These are phyloP conservation scores for Blepharisma japonicum DNA, from an alignment of 73 alveolate genomes.

Conservation along the genomic window DNA sequence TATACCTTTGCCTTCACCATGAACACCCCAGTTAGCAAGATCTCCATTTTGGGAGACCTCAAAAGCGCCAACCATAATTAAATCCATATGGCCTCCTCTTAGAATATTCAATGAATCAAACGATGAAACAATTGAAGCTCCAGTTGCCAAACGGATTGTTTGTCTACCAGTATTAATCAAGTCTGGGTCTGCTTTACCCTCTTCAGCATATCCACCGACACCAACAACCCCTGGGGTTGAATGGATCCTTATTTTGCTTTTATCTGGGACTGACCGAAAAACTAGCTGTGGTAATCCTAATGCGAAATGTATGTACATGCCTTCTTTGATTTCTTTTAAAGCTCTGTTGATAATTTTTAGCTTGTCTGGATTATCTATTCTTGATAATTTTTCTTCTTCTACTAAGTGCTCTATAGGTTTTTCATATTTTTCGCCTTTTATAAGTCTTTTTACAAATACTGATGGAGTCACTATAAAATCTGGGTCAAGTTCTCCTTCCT, in stretches of 20 bases:
- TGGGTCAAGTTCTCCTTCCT: conserved; percentile 68
- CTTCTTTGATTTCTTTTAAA: conserved; percentile 69
- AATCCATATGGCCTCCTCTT: conserved; percentile 74
- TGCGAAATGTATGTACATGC: conserved; percentile 81
- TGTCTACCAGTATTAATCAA: conserved; percentile 88
- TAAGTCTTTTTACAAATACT: conserved; percentile 76
- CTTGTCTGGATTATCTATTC: conserved; percentile 13
- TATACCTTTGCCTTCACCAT: conserved; percentile 90
- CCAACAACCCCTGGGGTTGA: conserved; percentile 89
- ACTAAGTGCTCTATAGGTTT: not conserved
- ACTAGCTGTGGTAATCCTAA: conserved; percentile 84
- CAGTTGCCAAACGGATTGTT: conserved; percentile 71
- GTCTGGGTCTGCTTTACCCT: conserved; percentile 81
- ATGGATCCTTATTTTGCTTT: conserved; percentile 45
- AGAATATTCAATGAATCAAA: conserved; percentile 84
- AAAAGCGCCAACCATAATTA: conserved; percentile 65
- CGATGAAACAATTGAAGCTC: conserved; percentile 76
- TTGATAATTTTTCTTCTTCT: not conserved
- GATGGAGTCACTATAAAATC: conserved; percentile 83
- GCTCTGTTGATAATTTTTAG: conserved; percentile 75
- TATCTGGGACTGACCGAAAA: conserved; percentile 51
- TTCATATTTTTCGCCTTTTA: conserved; percentile 48
- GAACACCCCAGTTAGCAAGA: conserved; percentile 94
- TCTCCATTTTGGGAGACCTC: conserved; percentile 31
- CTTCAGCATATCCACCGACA: conserved; percentile 79